Evolutionary conservation across 805 yeast genomes (phyloP), one percentile per base, ranked within the genome.

Genomic region (Starmerella gropengiesseri): DNA sequence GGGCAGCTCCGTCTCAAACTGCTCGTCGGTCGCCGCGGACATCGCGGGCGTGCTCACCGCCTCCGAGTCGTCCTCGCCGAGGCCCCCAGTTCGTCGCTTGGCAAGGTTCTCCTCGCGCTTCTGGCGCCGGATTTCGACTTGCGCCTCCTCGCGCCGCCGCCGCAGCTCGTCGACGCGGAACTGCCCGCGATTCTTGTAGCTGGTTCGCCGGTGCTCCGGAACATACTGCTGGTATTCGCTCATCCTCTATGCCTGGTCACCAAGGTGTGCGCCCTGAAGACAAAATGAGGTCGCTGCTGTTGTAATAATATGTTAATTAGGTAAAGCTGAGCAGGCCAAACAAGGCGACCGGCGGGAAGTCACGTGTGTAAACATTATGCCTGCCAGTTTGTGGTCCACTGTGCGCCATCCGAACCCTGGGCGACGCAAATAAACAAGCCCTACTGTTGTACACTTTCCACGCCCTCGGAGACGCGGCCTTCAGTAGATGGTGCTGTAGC

Each of bases 151-250:
- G 64, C 97, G 81, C 62, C 98, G 81, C 64, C 97, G 86, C 65
- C 98, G 83, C 56, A 91, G 76, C 70, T 91, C 98, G 61, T 91
- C 98, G 46, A 85, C 84, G 57, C 82, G 81, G 61, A 91, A 91
- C 60, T 94, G 77, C 50, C 91, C 85, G 62, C 87, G 84, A 69
- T 91, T 89, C 63, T 91, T 91, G 71, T 83, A 91, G 60, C 81
- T 84, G 31, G 96, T 86, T 65, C 95, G 84, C 66, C 98, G 86
- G 65, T 89, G 89, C 65, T 91, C 97, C 36, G 98, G 98, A 47
- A 91, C 83, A 64, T 84, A 89, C 66, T 87, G 81, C 55, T 51
- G 50, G 37, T 35, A 45, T 41, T 44, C 50, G 38, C 53, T 49
- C 53, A 49, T 49, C 36, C 7, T 9, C 11, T 26, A 13, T 31